Evolutionary conservation across 495 filamentous ascomycete genomes (phyloP), one percentile per base, ranked within the genome.

Genomic region (Aspergillus egyptiacus): DNA sequence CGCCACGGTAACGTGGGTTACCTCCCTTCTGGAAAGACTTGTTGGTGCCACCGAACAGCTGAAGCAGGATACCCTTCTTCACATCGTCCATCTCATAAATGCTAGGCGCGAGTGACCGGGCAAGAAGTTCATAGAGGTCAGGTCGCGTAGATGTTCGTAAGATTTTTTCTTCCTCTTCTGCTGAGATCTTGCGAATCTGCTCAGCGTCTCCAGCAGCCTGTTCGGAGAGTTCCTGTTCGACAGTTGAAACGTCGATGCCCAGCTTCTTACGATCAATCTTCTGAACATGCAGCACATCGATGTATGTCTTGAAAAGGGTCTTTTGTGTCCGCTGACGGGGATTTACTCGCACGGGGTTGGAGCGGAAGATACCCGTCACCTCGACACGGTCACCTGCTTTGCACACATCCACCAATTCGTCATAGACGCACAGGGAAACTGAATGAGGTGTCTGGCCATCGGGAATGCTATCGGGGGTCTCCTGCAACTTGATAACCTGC

Each of bases 81-180:
- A 97, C 88, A 62, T 99, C 93, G 50, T 97, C 94, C 86, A 93
- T 89, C 64, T 99, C 93, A 70, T 94, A 97, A 55, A 99, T 80
- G 50, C 89, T 95, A 15, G 93, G 93, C 2, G 94, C 94, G 18
- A 99, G 70, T 0, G 93, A 97, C 11, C 93, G 83, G 15, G 94
- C 78, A 3, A 99, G 81, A 27, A 99, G 80, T 35, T 99, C 89
- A 62, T 99, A 99, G 34, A 97, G 80, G 63, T 99, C 94, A 6
- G 85, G 76, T 40, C 93, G 79, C 14, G 78, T 77, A 5, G 88
- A 87, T 18, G 89, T 93, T 22, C 71, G 79, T 64, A 80, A 87
- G 63, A 99, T 97, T 69, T 85, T 90, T 35, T 83, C 81, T 59
- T 95, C 87, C 58, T 97, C 91, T 54, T 95, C 93, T n/a, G 91